Percentiles rank a stretch among this genome's conserved stretches.
Conservation (phyloP, 1,284 basidiomycete genomes). For the Boletus semigastroideus region DNA sequence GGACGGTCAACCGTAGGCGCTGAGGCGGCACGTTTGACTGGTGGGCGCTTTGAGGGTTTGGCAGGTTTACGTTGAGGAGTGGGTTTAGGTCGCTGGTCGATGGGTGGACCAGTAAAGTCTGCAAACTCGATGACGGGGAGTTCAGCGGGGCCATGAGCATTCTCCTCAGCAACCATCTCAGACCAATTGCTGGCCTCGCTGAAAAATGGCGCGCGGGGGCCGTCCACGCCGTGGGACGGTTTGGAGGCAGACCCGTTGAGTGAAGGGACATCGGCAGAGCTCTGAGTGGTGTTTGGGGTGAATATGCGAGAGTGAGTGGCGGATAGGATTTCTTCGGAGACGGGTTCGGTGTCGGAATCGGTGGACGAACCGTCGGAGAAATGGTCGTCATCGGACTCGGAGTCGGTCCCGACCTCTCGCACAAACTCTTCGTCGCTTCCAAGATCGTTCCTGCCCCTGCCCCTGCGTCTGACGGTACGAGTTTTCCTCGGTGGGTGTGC, state of each 20-base stretch:
- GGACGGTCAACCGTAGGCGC: slow-evolving; percentile 28
- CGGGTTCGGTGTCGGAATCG: slow-evolving; percentile 66
- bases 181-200: slow-evolving; percentile 63
- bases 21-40: slow-evolving; percentile 31
- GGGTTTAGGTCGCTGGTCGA: slow-evolving; percentile 30
- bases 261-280: slow-evolving; percentile 41
- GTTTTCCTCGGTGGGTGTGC: slow-evolving; percentile 48
- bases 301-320: slow-evolving; percentile 51
- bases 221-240: slow-evolving; percentile 28
- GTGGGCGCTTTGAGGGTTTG: slow-evolving; percentile 36
- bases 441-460: slow-evolving; percentile 52
- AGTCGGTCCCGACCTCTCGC: slow-evolving; percentile 65
- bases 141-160: slow-evolving; percentile 53
- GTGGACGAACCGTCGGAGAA: slow-evolving; percentile 60
- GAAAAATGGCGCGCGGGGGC: slow-evolving; percentile 51
- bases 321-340: slow-evolving; percentile 55
- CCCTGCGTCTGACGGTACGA: slow-evolving; percentile 46
- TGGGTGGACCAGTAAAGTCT: slow-evolving; percentile 51
- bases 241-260: slow-evolving; percentile 25
- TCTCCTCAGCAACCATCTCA: slow-evolving; percentile 79
- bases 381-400: slow-evolving; percentile 53
- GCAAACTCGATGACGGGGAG: slow-evolving; percentile 80
- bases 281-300: slow-evolving; percentile 65
- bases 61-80: slow-evolving; percentile 38
- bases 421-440: slow-evolving; percentile 75